Percentiles rank a stretch among this genome's conserved stretches.
Conservation (phyloP, 768 basidiomycete species). For the Mycena rosella region DNA sequence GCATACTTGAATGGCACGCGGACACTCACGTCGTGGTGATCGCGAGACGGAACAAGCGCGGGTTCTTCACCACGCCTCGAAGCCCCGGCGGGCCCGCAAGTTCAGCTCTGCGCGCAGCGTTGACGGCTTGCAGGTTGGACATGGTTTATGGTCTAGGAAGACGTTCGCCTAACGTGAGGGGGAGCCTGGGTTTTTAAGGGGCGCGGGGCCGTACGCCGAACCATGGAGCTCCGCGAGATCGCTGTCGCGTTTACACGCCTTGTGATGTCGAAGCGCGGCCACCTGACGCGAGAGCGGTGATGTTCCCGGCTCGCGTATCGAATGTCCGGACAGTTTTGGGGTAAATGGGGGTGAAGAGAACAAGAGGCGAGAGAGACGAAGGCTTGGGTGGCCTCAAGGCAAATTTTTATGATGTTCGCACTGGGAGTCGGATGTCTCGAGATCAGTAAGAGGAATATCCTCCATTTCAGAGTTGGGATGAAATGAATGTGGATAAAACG, state of each 20-base stretch:
- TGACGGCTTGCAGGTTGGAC: conserved; percentile 35
- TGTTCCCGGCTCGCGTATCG: conserved; percentile 5
- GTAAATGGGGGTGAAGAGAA: background rate
- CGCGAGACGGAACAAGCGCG: conserved; percentile 36
- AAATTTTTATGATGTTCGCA: no score
- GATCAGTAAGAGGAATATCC: no score
- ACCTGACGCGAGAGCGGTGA: conserved; percentile 22
- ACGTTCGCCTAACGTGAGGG: background rate
- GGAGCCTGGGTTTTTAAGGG: conserved; percentile 13
- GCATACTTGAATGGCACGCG: no score
- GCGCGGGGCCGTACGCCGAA: background rate
- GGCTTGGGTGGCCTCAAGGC: no score
- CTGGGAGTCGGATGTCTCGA: no score
- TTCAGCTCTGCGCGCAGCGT: conserved; percentile 38
- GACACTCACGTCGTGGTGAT: conserved; percentile 36
- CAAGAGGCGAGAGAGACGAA: no score
- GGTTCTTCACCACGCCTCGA: conserved; percentile 36
- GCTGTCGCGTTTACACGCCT: conserved; percentile 12
- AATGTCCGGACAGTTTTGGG: background rate
- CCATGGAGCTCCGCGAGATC: conserved; percentile 17
- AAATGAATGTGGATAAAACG: no score
- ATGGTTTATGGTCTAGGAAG: conserved; percentile 9
- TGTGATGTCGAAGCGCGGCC: conserved; percentile 29
- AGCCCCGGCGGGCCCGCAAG: conserved; percentile 39
- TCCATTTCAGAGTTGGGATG: no score